phyloP scores from a whole-genome alignment of 306 rosid species.

The Prunus mume region DNA sequence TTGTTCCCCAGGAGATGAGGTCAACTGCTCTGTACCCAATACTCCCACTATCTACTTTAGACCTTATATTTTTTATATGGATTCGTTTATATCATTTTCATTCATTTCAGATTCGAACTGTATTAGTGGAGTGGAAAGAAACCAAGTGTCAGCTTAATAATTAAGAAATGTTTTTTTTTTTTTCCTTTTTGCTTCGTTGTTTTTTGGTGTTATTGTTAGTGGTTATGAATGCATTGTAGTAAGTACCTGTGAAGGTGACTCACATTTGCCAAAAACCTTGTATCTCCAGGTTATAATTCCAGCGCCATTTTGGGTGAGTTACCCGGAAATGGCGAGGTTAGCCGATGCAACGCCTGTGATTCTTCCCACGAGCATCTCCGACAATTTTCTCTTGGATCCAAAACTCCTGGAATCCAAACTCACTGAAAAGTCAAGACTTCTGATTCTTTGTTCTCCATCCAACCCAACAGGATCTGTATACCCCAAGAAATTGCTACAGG shows the following conservation, averaged over 20 bases:
- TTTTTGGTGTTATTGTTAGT: not conserved
- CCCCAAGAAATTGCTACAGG: conserved; percentile 79
- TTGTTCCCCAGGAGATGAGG: conserved; percentile 94
- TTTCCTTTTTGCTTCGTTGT: not conserved
- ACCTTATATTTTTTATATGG: not conserved
- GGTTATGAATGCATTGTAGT: not conserved
- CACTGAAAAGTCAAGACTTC: conserved; percentile 71
- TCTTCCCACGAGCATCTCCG: conserved; percentile 63
- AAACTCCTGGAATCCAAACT: conserved; percentile 66
- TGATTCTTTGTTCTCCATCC: conserved; percentile 92
- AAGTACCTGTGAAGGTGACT: not conserved
- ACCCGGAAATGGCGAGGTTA: conserved; percentile 93
- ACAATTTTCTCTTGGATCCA: conserved; percentile 80
- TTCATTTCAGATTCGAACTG: not conserved
- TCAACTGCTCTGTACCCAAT: conserved; percentile 9
- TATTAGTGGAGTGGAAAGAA: not conserved
- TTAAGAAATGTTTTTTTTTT: not conserved
- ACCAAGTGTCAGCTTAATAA: not conserved
- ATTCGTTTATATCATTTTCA: not conserved
- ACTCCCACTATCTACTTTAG: not conserved
- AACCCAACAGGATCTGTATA: conserved; percentile 96
- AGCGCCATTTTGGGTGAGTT: conserved; percentile 95
- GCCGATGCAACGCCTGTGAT: conserved; percentile 95
- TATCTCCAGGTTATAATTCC: conserved; percentile 84
- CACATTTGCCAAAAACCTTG: conserved; percentile 3